phyloP scores from a whole-genome alignment of 2,329 filamentous ascomycete species.

The Verticillium klebahnii region DNA sequence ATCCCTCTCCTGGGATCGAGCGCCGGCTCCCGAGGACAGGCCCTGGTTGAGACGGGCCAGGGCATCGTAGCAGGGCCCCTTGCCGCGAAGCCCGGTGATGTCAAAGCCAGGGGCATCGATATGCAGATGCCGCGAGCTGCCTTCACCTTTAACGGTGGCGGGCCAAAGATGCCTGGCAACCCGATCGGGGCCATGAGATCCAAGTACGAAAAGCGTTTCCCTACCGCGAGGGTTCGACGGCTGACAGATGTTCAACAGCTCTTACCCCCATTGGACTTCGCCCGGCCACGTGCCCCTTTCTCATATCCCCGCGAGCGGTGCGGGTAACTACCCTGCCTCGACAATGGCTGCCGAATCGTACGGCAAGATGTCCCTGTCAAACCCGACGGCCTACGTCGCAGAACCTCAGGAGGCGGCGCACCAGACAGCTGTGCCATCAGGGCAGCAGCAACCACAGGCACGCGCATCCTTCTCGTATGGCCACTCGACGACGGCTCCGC shows the following conservation, averaged over 20 bases:
- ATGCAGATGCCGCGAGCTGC: conserved; percentile 51
- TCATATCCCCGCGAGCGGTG: conserved; percentile 42
- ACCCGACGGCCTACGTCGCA: conserved; percentile 16
- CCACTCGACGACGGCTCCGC: conserved; percentile 43
- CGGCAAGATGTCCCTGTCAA: conserved; percentile 46
- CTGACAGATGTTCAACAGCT: conserved; percentile 30
- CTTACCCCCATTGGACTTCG: conserved; percentile 53
- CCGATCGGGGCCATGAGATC: conserved; percentile 51
- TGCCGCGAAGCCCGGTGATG: conserved; percentile 49
- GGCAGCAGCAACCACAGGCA: conserved; percentile 42
- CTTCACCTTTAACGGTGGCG: conserved; percentile 50
- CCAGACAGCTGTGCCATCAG: conserved; percentile 48
- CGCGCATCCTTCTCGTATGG: conserved; percentile 53
- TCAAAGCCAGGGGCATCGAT: conserved; percentile 46
- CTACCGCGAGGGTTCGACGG: not conserved
- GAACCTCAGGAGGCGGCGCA: conserved; percentile 52
- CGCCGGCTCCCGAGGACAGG: conserved; percentile 73
- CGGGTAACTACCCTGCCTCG: conserved; percentile 44
- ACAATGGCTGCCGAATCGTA: conserved; percentile 47
- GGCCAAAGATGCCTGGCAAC: conserved; percentile 49
- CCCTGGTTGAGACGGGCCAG: conserved; percentile 58
- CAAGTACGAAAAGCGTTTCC: conserved; percentile 40
- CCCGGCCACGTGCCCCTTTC: conserved; percentile 38
- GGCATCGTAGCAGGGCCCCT: conserved; percentile 56
- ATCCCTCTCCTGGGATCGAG: conserved; percentile 78